Evolutionary conservation across 148 eudicot species (phyloP), one percentile per base, ranked within the genome.

Genomic region (Diospyros lotus): DNA sequence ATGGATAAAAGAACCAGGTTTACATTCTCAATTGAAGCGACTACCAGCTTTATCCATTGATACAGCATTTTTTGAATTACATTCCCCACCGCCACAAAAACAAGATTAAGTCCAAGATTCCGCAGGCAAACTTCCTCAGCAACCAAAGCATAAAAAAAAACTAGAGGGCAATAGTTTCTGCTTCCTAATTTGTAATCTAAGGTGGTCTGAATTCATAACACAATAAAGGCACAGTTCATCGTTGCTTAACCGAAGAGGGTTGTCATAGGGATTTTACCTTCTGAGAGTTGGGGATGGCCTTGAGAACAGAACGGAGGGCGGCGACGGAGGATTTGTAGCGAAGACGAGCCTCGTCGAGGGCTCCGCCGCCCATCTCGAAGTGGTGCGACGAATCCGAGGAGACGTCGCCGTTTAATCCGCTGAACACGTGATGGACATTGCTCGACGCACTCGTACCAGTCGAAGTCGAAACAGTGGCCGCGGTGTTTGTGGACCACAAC

Each of bases 291-390:
- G 98, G 88, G 59, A 92, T 87, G 53, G 98, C 82, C 6, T 76
- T 59, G 42, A 94, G 89, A 75, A 92, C 84, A 40, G 83, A 77
- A 12, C 97, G 90, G 48, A 94, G 86, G 54, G 97, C 76, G 14
- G 84, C 78, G 2, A 92, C 86, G 4, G 97, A 89, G n/a, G 93
- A 75, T 58, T 87, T 94, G 70, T 89, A 94, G 28, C 85, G 83
- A 48, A 87, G 86, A 6, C 98, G 84, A 12, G 98, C 90, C 56
- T 94, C 91, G 43, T 90, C 92, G 5, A 92, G 92, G 14, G 93
- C 98, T 18, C 96, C 93, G 5, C 98, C 92, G 41, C 97, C 98
- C 83, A 86, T 84, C 46, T 92, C 98, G 38, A 82, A 82, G 64
- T 82, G 88, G 72, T 86, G 85, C 9, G 81, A 51, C 5, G 80